Evolutionary conservation across 768 basidiomycete species (phyloP).

Genomic region (Termitomyces sp.): DNA sequence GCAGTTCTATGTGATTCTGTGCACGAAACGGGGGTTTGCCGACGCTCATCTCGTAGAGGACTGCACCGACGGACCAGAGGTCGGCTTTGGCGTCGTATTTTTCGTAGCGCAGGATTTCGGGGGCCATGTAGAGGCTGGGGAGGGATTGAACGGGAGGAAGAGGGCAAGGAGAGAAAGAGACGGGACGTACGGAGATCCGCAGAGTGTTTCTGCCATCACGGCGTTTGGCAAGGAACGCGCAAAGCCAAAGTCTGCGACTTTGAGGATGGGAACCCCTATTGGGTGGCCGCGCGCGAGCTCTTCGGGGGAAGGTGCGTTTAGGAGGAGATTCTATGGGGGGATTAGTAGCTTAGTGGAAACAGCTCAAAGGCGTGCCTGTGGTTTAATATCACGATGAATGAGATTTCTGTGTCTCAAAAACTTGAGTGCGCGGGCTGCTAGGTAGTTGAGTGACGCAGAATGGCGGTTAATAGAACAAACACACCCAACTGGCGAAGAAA

Average conservation of each 20-base stretch:
- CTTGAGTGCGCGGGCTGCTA: slow-evolving; percentile 82
- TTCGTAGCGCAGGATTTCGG: slow-evolving; percentile 86
- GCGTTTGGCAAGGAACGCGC: slow-evolving; percentile 87
- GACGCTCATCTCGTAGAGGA: slow-evolving; percentile 92
- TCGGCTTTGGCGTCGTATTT: slow-evolving; percentile 99
- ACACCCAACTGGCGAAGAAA: slow-evolving; percentile 69
- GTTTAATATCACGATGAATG: slow-evolving; percentile 97
- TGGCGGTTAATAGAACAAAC: slow-evolving; percentile 44
- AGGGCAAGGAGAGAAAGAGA: background rate
- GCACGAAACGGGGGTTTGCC: slow-evolving; percentile 95
- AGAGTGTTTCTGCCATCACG: slow-evolving; percentile 96
- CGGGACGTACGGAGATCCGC: slow-evolving; percentile 87
- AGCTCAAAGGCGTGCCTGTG: slow-evolving; percentile 77
- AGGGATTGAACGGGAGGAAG: slow-evolving; percentile 22
- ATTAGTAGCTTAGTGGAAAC: no score
- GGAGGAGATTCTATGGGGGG: slow-evolving; percentile 70
- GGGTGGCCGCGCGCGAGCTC: slow-evolving; percentile 89
- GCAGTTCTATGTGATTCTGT: slow-evolving; percentile 90
- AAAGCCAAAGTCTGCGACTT: slow-evolving; percentile 98
- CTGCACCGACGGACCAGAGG: slow-evolving; percentile 97
- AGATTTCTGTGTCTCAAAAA: slow-evolving; percentile 86
- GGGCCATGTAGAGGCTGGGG: slow-evolving; percentile 92
- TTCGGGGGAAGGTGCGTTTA: slow-evolving; percentile 75
- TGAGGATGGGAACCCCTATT: slow-evolving; percentile 87
- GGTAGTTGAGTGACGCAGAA: slow-evolving; percentile 16